These are phyloP conservation scores for Colletotrichum sp. DNA, from an alignment of 2,329 filamentous ascomycete species.

Conservation along the genomic window DNA sequence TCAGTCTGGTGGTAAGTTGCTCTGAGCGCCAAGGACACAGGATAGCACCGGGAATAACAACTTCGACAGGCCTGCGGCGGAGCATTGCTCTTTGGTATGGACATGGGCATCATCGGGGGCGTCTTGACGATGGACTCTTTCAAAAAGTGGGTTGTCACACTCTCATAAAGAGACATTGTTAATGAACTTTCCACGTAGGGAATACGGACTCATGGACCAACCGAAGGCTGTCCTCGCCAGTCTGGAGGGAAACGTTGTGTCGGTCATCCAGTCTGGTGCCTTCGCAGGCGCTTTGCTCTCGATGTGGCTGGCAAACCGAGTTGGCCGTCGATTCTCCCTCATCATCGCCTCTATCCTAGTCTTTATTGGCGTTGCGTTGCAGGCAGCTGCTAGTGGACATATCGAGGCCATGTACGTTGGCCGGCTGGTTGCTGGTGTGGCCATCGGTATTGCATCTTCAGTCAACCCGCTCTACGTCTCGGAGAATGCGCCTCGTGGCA, in stretches of 20 bases:
- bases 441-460: constrained; percentile 55
- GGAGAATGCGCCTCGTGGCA: constrained; percentile 59
- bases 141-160: too few relatives aligned
- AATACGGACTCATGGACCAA: constrained; percentile 26
- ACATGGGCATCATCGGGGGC: constrained; percentile 32
- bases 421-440: constrained; percentile 52
- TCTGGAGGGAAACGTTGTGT: constrained; percentile 30
- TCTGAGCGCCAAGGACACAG: not conserved
- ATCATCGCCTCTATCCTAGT: not conserved
- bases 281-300: constrained; percentile 28
- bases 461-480: constrained; percentile 63
- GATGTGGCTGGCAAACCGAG: not conserved
- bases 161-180: too few relatives aligned
- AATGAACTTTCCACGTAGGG: not conserved
- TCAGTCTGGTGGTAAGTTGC: constrained; percentile 60
- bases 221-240: constrained; percentile 23
- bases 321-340: not conserved
- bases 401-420: constrained; percentile 8
- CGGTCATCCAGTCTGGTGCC: constrained; percentile 32
- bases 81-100: constrained; percentile 31
- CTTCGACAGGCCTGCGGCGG: not conserved
- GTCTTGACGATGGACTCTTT: constrained; percentile 32
- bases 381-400: constrained; percentile 11
- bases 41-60: not conserved
- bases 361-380: not conserved